Percentiles rank a stretch among this genome's conserved stretches.
Evolutionary conservation across 2,329 filamentous ascomycete species (phyloP).

Genomic region (Xylaria sp.): DNA sequence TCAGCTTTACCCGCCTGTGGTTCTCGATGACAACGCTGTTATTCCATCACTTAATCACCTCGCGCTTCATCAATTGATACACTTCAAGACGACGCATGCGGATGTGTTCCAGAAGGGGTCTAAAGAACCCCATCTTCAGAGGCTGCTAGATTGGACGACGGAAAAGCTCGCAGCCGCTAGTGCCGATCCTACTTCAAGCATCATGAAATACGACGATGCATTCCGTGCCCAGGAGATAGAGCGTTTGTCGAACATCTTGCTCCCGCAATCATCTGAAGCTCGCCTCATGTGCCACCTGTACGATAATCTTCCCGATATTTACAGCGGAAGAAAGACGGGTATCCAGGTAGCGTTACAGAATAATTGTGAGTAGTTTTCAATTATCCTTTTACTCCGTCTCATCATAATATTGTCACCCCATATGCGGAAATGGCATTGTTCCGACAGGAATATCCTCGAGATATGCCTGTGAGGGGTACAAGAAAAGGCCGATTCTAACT

Average conservation of each 20-base stretch:
- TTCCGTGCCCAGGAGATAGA: slow-evolving; percentile 21
- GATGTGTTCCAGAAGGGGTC: slow-evolving; percentile 15
- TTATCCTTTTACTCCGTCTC: neutral
- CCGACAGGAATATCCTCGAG: too few species aligned
- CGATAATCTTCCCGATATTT: slow-evolving; percentile 8
- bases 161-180: slow-evolving; percentile 8
- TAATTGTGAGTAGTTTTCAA: neutral
- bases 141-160: slow-evolving; percentile 21
- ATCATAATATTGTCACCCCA: too few species aligned
- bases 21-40: slow-evolving; percentile 14
- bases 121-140: slow-evolving; percentile 7
- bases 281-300: slow-evolving; percentile 26
- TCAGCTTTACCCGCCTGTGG: slow-evolving; percentile 12
- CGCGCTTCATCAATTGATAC: slow-evolving; percentile 25
- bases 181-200: neutral
- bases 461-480: too few species aligned
- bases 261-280: slow-evolving; percentile 20
- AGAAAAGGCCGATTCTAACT: neutral
- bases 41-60: slow-evolving; percentile 22
- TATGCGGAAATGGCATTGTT: too few species aligned
- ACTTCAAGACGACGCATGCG: slow-evolving; percentile 18
- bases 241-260: neutral
- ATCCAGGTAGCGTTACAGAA: slow-evolving; percentile 23
- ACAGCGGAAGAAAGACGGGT: slow-evolving; percentile 17
- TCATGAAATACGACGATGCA: slow-evolving; percentile 8